Percentiles rank a stretch among this genome's conserved stretches.
Conservation (phyloP, 495 filamentous ascomycete species). For the Podospora fimiseda region DNA sequence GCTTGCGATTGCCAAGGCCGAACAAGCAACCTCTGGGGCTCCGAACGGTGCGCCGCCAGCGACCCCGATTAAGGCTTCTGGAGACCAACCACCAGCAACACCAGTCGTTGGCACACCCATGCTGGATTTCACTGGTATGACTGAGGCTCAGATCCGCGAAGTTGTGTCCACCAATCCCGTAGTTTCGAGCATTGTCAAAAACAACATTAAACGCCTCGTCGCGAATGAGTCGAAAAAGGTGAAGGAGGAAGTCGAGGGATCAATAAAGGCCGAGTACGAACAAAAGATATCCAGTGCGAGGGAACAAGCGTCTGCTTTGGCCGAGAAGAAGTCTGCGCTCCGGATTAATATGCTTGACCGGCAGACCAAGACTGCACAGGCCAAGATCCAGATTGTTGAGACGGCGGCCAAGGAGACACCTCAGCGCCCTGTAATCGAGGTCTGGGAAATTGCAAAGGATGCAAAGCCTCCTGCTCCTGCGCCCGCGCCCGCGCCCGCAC, state of each 20-base stretch:
- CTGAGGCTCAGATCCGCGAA: conserved; percentile 58
- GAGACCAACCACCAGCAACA: conserved; percentile 24
- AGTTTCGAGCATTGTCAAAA: conserved; percentile 56
- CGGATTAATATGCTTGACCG: conserved; percentile 78
- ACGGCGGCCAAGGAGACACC: conserved; percentile 79
- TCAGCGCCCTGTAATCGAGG: conserved; percentile 69
- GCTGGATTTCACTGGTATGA: conserved; percentile 36
- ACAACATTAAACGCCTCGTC: conserved; percentile 58
- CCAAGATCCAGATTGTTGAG: conserved; percentile 71
- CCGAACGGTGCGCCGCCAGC: conserved; percentile 29
- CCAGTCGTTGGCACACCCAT: conserved; percentile 28
- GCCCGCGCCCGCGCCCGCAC: neutral
- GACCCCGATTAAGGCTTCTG: conserved; percentile 26
- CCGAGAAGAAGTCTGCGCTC: conserved; percentile 57
- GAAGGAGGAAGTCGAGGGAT: conserved; percentile 44
- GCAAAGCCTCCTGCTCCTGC: conserved; percentile 51
- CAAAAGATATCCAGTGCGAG: conserved; percentile 45
- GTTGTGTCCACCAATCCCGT: conserved; percentile 59
- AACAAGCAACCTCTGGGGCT: conserved; percentile 34
- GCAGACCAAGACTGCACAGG: conserved; percentile 53
- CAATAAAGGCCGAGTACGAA: conserved; percentile 39
- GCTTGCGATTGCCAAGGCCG: conserved; percentile 46
- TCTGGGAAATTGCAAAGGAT: conserved; percentile 72
- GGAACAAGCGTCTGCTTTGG: conserved; percentile 49
- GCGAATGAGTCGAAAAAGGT: conserved; percentile 52